Percentiles rank a stretch among this genome's conserved stretches.
These are phyloP conservation scores for Aspergillus caelatus DNA, from an alignment of 2,329 filamentous ascomycete genomes.

Conservation along the genomic window DNA sequence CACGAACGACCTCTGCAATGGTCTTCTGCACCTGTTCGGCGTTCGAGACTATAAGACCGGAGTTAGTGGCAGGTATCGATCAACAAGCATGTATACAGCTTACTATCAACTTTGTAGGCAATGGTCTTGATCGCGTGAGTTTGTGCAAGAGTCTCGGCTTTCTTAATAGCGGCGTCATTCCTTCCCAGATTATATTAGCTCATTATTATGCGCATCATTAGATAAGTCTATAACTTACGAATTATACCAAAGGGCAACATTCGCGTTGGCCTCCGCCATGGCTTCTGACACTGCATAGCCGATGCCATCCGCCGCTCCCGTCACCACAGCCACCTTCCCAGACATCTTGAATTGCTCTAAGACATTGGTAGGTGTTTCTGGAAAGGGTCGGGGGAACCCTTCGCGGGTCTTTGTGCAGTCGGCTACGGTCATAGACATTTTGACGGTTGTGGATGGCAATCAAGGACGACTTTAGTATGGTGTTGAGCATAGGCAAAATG, in stretches of 20 bases:
- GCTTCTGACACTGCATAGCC: conserved; percentile 50
- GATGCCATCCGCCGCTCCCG: conserved; percentile 51
- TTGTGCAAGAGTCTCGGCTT: conserved; percentile 37
- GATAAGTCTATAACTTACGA: conserved; percentile 26
- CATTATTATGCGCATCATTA: background rate
- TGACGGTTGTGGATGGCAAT: conserved; percentile 13
- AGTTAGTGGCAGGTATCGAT: background rate
- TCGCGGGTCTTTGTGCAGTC: conserved; percentile 33
- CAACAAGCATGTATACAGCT: background rate
- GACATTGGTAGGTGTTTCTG: conserved; percentile 46
- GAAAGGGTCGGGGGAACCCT: conserved; percentile 45
- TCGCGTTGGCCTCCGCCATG: conserved; percentile 50
- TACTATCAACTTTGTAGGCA: conserved; percentile 50
- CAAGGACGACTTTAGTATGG: background rate
- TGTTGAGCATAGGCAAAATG: too few relatives aligned
- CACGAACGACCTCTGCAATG: conserved; percentile 37
- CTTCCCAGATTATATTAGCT: conserved; percentile 15
- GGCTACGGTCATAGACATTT: conserved; percentile 44
- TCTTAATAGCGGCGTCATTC: conserved; percentile 40
- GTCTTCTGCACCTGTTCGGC: conserved; percentile 38
- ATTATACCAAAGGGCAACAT: conserved; percentile 48
- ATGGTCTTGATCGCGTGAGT: conserved; percentile 41
- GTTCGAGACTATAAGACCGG: conserved; percentile 43
- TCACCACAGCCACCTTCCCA: conserved; percentile 46
- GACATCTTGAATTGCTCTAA: conserved; percentile 49